Conservation (phyloP, 1,284 basidiomycete genomes). For the Tylopilus sp. region DNA sequence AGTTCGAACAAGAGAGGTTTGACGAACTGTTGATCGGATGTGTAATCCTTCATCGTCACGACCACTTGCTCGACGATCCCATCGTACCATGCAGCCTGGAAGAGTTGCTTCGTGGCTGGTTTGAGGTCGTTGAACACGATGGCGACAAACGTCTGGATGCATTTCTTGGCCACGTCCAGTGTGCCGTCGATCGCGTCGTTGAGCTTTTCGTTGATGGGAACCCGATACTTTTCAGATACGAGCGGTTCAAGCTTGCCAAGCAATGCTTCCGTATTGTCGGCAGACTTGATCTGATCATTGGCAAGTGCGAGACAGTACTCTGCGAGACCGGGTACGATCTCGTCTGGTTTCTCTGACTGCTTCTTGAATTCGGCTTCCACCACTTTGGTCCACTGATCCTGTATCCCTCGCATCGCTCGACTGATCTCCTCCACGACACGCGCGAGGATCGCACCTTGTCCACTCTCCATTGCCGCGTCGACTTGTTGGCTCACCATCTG, state of each 20-base stretch:
- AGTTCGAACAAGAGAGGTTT: constrained; percentile 94
- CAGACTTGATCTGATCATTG: constrained; percentile 98
- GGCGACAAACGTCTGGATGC: constrained; percentile 93
- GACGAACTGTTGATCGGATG: constrained; percentile 90
- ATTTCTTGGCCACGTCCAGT: constrained; percentile 97
- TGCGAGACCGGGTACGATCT: constrained; percentile 88
- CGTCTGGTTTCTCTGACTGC: constrained; percentile 90
- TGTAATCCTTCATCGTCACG: constrained; percentile 97
- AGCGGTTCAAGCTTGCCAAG: constrained; percentile 89
- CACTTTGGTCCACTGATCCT: constrained; percentile 89
- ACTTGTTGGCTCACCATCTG: constrained; percentile 99
- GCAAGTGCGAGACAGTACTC: constrained; percentile 99
- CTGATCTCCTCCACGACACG: constrained; percentile 92
- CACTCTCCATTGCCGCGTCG: constrained; percentile 95
- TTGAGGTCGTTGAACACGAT: constrained; percentile 97
- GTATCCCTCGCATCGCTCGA: constrained; percentile 92
- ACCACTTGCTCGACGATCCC: constrained; percentile 89
- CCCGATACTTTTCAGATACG: constrained; percentile 93
- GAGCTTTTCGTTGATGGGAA: constrained; percentile 85
- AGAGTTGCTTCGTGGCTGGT: constrained; percentile 88
- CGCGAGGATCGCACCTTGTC: constrained; percentile 93
- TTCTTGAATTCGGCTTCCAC: constrained; percentile 91
- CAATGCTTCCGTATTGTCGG: constrained; percentile 93
- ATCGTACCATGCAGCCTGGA: constrained; percentile 90
- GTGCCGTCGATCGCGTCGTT: constrained; percentile 99